Percentiles rank a stretch among this genome's conserved stretches.
Evolutionary conservation across 1,284 basidiomycete species (phyloP).

Genomic region (Cryptococcus sp.): DNA sequence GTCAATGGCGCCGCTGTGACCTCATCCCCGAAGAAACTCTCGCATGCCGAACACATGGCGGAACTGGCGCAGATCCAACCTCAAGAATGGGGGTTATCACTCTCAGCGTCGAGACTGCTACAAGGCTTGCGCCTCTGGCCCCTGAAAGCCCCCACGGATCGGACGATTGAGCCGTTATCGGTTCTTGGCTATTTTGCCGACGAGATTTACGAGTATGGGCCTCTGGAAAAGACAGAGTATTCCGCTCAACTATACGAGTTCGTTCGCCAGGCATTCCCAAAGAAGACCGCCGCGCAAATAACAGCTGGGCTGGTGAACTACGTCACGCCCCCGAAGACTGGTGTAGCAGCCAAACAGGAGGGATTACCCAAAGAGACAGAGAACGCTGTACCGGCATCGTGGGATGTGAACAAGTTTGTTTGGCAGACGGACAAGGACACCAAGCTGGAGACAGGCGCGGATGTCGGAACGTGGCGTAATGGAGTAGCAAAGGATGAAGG

Average conservation of each 20-base stretch:
- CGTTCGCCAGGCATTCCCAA: conserved; percentile 27
- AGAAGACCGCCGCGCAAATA: conserved; percentile 8
- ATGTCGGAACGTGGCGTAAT: conserved; percentile 40
- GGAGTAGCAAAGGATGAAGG: conserved; percentile 35
- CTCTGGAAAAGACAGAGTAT: conserved; percentile 20
- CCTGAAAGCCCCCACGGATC: conserved; percentile 15
- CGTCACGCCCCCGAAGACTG: not conserved
- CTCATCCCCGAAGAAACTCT: not conserved
- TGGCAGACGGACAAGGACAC: conserved; percentile 52
- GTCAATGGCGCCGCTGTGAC: not conserved
- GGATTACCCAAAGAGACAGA: not conserved
- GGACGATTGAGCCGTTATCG: conserved; percentile 23
- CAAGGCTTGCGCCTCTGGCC: conserved; percentile 33
- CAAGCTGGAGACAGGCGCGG: conserved; percentile 6
- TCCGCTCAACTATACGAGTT: conserved; percentile 29
- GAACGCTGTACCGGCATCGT: conserved; percentile 3
- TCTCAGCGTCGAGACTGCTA: conserved; percentile 27
- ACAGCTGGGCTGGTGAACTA: conserved; percentile 22
- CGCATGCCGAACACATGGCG: conserved; percentile 18
- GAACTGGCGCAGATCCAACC: conserved; percentile 9
- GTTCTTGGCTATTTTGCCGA: conserved; percentile 40
- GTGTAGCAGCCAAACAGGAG: too few relatives aligned
- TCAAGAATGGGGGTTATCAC: conserved; percentile 30
- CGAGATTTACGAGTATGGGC: conserved; percentile 36
- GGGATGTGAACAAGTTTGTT: conserved; percentile 34